A percentile compares a stretch with the other conserved stretches of the same genome.
These are phyloP conservation scores for Tagetes erecta DNA, from an alignment of 129 eudicot genomes.

Conservation along the genomic window DNA sequence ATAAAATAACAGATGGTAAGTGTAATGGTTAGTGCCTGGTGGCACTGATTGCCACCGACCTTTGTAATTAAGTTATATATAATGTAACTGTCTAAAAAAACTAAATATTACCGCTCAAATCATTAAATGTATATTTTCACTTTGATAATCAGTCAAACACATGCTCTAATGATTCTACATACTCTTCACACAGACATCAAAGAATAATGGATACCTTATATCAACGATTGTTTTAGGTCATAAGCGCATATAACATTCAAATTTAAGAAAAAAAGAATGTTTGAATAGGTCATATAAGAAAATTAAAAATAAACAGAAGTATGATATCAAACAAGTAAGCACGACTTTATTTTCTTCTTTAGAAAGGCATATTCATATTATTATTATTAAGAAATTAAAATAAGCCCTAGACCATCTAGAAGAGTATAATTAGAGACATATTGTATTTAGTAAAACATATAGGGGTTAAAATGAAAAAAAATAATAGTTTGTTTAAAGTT, in stretches of 20 bases:
- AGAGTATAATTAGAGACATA: neutral
- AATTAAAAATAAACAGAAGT: neutral
- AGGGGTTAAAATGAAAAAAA: conserved; percentile 10
- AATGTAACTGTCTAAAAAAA: too few species aligned
- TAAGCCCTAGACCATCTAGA: conserved; percentile 25
- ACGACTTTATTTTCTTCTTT: neutral
- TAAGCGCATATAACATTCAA: neutral
- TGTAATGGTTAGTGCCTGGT: too few species aligned
- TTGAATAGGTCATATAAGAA: neutral
- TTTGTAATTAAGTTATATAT: too few species aligned
- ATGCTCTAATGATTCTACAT: too few species aligned
- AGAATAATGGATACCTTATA: neutral
- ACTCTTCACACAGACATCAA: too few species aligned
- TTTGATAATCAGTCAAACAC: too few species aligned
- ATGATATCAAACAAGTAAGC: neutral
- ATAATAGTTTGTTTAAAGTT: neutral
- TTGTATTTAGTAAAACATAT: neutral
- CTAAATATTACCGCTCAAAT: too few species aligned
- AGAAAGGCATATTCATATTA: neutral
- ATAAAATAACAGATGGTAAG: too few species aligned
- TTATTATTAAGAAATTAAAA: neutral
- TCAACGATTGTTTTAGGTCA: neutral
- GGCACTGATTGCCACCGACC: too few species aligned
- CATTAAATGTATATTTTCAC: too few species aligned
- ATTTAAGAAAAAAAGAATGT: neutral